A percentile compares a stretch with the other conserved stretches of the same genome.
These are phyloP conservation scores for Cutaneotrichosporon daszewskae DNA, from an alignment of 1,284 basidiomycete genomes.

Conservation along the genomic window DNA sequence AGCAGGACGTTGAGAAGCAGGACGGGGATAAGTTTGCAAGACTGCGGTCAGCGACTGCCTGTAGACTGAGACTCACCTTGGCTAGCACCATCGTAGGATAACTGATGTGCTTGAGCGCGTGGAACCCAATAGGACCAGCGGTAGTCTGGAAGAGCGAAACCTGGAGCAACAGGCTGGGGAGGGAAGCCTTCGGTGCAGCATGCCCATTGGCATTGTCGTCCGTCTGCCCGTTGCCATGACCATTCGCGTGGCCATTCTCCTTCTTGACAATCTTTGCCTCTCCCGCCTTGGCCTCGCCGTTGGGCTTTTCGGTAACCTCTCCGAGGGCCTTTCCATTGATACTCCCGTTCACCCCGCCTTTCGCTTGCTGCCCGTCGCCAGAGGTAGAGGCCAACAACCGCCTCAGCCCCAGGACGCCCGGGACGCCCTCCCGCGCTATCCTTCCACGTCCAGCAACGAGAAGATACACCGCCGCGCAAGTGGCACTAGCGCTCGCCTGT, in stretches of 20 bases:
- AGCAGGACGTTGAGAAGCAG: slow-evolving; percentile 54
- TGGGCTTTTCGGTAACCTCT: too few relatives aligned
- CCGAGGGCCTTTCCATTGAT: not conserved
- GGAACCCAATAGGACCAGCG: slow-evolving; percentile 91
- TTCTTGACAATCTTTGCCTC: not conserved
- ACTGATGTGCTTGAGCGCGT: slow-evolving; percentile 88
- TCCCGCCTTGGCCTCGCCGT: not conserved
- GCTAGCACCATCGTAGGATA: slow-evolving; percentile 98
- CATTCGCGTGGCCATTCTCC: slow-evolving; percentile 24
- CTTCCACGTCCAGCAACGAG: slow-evolving; percentile 51
- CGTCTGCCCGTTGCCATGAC: slow-evolving; percentile 18
- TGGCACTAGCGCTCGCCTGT: slow-evolving; percentile 73
- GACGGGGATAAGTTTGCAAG: slow-evolving; percentile 75
- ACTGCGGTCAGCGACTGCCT: slow-evolving; percentile 49
- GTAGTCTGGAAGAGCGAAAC: slow-evolving; percentile 82
- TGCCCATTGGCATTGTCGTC: slow-evolving; percentile 13
- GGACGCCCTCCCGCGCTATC: slow-evolving; percentile 22
- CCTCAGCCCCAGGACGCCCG: slow-evolving; percentile 23
- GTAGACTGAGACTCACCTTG: slow-evolving; percentile 52
- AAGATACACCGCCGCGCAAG: slow-evolving; percentile 76
- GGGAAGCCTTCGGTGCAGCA: too few relatives aligned
- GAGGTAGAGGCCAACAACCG: slow-evolving; percentile 13
- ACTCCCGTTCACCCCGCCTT: not conserved
- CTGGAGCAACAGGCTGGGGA: slow-evolving; percentile 61
- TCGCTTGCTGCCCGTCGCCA: too few relatives aligned